These are phyloP conservation scores for Lentinula raphanica DNA, from an alignment of 768 basidiomycete genomes.

Conservation along the genomic window DNA sequence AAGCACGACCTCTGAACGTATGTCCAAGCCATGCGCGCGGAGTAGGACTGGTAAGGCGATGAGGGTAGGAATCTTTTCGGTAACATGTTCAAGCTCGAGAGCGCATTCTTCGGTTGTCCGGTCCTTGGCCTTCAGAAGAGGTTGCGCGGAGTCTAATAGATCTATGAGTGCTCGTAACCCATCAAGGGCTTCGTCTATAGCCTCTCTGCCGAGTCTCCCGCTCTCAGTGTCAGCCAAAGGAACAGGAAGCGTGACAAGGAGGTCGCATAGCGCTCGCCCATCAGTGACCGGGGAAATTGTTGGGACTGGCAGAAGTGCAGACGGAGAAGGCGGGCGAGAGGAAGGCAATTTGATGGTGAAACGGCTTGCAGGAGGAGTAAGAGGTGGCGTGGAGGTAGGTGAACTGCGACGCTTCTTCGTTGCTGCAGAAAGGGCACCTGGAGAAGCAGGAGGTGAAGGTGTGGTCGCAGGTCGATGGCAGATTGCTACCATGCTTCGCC, in stretches of 20 bases:
- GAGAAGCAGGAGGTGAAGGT: constrained; percentile 35
- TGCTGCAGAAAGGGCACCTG: constrained; percentile 23
- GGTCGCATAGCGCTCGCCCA: constrained; percentile 54
- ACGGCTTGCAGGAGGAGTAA: constrained; percentile 50
- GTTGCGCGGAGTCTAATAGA: constrained; percentile 48
- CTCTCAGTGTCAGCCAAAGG: constrained; percentile 45
- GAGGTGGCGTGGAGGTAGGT: constrained; percentile 41
- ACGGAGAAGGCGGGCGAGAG: constrained; percentile 66
- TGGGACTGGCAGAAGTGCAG: constrained; percentile 29
- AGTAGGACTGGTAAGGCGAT: constrained; percentile 68
- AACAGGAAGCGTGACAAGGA: constrained; percentile 56
- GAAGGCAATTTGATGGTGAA: constrained; percentile 64
- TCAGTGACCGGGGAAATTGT: constrained; percentile 36
- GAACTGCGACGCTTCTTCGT: constrained; percentile 41
- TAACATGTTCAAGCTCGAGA: constrained; percentile 46
- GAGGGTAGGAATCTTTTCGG: constrained; percentile 65
- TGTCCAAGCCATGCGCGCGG: constrained; percentile 33
- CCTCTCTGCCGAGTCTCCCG: constrained; percentile 64
- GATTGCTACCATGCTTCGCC: constrained; percentile 70
- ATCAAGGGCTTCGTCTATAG: constrained; percentile 73
- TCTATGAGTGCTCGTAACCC: constrained; percentile 53
- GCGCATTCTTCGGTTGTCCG: constrained; percentile 24
- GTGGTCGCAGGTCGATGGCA: constrained; percentile 50
- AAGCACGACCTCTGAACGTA: constrained; percentile 49
- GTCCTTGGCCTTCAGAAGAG: constrained; percentile 15